Evolutionary conservation across 176 grass and related monocot genomes (phyloP).

Genomic region (Zoysia japonica): DNA sequence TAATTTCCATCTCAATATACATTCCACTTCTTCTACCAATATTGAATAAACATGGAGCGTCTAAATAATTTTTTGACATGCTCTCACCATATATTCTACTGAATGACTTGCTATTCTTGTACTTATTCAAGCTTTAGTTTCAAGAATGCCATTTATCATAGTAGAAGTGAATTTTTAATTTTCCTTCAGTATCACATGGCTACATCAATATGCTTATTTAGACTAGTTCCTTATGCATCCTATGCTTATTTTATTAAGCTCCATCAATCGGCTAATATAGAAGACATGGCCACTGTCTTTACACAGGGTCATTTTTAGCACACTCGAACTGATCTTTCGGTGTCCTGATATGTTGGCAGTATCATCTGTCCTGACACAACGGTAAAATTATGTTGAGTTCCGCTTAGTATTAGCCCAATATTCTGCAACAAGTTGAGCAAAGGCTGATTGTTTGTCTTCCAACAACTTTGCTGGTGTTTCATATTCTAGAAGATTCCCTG

Average conservation of each 20-base stretch:
- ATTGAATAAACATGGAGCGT: background rate
- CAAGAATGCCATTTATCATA: slow-evolving; percentile 1
- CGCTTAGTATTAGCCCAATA: slow-evolving; percentile 89
- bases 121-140: background rate
- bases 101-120: background rate
- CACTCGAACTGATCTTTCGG: background rate
- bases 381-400: slow-evolving; percentile 51
- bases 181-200: background rate
- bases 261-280: slow-evolving; percentile 11
- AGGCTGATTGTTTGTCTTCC: slow-evolving; percentile 71
- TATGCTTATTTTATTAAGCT: slow-evolving; percentile 11
- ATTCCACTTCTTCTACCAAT: background rate
- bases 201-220: background rate
- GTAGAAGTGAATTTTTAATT: slow-evolving; percentile 13
- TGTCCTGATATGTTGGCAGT: background rate
- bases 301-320: slow-evolving; percentile 10
- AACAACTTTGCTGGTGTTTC: slow-evolving; percentile 78
- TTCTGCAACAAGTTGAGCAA: slow-evolving; percentile 92
- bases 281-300: background rate
- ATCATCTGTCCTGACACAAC: background rate
- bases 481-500: slow-evolving; percentile 92
- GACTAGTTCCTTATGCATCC: slow-evolving; percentile 4
- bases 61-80: background rate
- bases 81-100: background rate
- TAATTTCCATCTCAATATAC: background rate